phyloP scores from a whole-genome alignment of 257 asterid species.

The Gentiana dahurica region DNA sequence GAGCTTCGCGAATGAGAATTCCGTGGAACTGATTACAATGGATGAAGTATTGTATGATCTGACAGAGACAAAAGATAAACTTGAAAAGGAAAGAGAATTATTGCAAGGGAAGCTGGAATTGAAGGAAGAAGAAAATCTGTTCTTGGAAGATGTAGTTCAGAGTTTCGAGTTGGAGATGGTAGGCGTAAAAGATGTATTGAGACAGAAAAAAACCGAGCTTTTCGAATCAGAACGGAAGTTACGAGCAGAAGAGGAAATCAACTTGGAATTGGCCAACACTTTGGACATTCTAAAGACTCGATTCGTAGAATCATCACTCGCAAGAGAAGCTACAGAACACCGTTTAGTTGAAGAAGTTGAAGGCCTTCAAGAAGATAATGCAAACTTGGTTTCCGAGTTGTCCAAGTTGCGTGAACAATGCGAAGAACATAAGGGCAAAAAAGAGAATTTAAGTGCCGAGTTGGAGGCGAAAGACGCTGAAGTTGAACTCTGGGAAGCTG shows the following conservation, averaged over 20 bases:
- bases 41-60: slow-evolving; percentile 5
- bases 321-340: slow-evolving; percentile 36
- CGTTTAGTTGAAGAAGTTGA: slow-evolving; percentile 41
- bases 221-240: slow-evolving; percentile 48
- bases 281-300: slow-evolving; percentile 40
- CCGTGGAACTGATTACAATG: slow-evolving; percentile 33
- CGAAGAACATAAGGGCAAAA: slow-evolving; percentile 19
- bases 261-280: slow-evolving; percentile 31
- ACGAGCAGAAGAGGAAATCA: slow-evolving; percentile 40
- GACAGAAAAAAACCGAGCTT: slow-evolving; percentile 40
- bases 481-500: slow-evolving; percentile 73
- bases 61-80: no score
- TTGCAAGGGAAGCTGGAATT: no score
- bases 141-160: slow-evolving; percentile 42
- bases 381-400: slow-evolving; percentile 42
- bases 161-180: slow-evolving; percentile 48
- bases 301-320: slow-evolving; percentile 28
- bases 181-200: slow-evolving; percentile 30
- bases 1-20: slow-evolving; percentile 43
- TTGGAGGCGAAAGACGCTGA: slow-evolving; percentile 48
- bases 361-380: slow-evolving; percentile 39
- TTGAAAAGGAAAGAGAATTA: no score
- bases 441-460: slow-evolving; percentile 43
- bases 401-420: slow-evolving; percentile 19
- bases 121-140: no score